Evolutionary conservation across 768 basidiomycete genomes (phyloP).

Genomic region (Trametes cinnabarina): DNA sequence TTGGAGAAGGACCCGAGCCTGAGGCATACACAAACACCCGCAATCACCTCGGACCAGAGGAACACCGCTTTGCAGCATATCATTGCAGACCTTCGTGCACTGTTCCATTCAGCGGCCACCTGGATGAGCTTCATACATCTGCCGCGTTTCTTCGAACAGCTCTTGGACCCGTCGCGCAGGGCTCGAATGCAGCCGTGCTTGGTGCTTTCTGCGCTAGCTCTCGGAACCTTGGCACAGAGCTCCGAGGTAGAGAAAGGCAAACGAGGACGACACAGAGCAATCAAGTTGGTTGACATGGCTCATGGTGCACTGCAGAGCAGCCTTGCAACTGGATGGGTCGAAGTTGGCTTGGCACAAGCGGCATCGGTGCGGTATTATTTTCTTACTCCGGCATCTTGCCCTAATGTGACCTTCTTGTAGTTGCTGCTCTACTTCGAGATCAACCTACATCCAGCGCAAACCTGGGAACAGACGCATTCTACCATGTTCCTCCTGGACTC

Average conservation of each 20-base stretch:
- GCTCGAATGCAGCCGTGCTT: conserved; percentile 64
- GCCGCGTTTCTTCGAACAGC: conserved; percentile 60
- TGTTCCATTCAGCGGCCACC: conserved; percentile 61
- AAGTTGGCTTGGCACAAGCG: conserved; percentile 69
- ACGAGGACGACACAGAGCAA: conserved; percentile 51
- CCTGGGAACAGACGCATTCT: conserved; percentile 49
- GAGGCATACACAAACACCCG: neutral
- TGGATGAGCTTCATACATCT: conserved; percentile 75
- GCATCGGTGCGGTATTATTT: conserved; percentile 50
- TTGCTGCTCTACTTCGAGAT: conserved; percentile 69
- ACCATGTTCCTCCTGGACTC: conserved; percentile 63
- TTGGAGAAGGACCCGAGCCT: neutral
- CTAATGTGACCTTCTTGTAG: conserved; percentile 31
- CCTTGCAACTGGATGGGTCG: conserved; percentile 65
- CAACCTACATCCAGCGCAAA: conserved; percentile 62
- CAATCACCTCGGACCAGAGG: conserved; percentile 34
- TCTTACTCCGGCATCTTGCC: no score
- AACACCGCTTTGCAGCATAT: conserved; percentile 44
- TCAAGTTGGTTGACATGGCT: conserved; percentile 64
- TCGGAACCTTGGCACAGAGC: conserved; percentile 66
- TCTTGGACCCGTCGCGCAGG: conserved; percentile 51
- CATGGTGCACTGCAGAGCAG: conserved; percentile 70
- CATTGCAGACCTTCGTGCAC: conserved; percentile 55
- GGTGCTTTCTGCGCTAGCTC: conserved; percentile 58
- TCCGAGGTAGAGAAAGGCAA: conserved; percentile 49